Conservation (phyloP, 805 yeast genomes). For the Pichia cephalocereana region DNA sequence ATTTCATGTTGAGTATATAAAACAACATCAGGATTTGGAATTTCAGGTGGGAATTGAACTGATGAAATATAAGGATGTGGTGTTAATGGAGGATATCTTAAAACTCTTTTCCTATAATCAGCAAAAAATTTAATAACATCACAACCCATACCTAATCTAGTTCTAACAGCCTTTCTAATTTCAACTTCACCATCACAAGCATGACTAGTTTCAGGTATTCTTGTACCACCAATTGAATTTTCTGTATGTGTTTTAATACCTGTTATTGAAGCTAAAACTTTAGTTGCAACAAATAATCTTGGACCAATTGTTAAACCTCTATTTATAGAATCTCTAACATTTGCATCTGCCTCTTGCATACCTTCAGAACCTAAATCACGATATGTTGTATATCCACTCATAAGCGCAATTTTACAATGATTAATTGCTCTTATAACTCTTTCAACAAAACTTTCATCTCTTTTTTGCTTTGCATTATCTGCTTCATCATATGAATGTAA, state of each 20-base stretch:
- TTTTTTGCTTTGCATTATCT: conserved; percentile 19
- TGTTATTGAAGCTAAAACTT: conserved; percentile 17
- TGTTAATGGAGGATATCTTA: conserved; percentile 21
- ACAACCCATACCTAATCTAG: conserved; percentile 21
- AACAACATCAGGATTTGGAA: conserved; percentile 22
- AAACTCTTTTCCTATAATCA: conserved; percentile 20
- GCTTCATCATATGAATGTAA: conserved; percentile 22
- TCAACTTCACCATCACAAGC: conserved; percentile 22
- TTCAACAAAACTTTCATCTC: conserved; percentile 22
- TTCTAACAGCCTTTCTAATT: conserved; percentile 20
- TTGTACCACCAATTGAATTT: conserved; percentile 18
- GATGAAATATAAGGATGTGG: conserved; percentile 23
- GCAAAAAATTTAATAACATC: conserved; percentile 23
- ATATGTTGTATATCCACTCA: conserved; percentile 23
- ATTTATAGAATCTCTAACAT: conserved; percentile 21
- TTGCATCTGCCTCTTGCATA: conserved; percentile 22
- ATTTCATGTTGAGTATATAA: conserved; percentile 21
- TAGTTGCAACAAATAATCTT: conserved; percentile 21
- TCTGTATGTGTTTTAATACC: conserved; percentile 20
- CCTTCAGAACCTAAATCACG: conserved; percentile 23
- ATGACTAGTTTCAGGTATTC: conserved; percentile 16
- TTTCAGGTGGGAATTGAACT: conserved; percentile 19
- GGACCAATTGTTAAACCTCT: conserved; percentile 21
- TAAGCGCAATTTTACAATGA: conserved; percentile 18
- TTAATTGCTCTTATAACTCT: conserved; percentile 20